Evolutionary conservation across 257 asterid species (phyloP).

Genomic region (Jacaranda copaia): DNA sequence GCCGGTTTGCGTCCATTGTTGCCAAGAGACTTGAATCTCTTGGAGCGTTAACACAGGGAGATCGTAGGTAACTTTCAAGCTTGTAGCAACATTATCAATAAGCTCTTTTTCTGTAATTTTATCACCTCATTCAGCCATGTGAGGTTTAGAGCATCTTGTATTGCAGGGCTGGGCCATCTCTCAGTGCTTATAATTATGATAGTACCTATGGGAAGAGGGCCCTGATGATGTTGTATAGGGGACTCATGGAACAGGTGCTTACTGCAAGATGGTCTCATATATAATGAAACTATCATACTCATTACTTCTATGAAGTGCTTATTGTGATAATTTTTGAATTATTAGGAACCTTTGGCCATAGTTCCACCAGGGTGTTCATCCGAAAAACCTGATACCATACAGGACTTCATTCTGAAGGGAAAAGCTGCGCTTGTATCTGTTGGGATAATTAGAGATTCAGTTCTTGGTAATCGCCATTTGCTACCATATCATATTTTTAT

Average conservation of each 20-base stretch:
- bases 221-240: slow-evolving; percentile 74
- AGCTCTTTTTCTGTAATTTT: slow-evolving; percentile 23
- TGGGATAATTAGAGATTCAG: slow-evolving; percentile 85
- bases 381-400: slow-evolving; percentile 70
- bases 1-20: slow-evolving; percentile 97
- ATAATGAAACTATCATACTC: slow-evolving; percentile 3
- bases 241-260: slow-evolving; percentile 85
- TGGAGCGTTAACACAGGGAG: slow-evolving; percentile 99
- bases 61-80: slow-evolving; percentile 72
- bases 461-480: slow-evolving; percentile 59
- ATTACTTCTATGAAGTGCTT: slow-evolving; percentile 14
- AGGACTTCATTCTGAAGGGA: slow-evolving; percentile 77
- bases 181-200: slow-evolving; percentile 95
- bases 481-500: slow-evolving; percentile 27
- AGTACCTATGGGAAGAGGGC: slow-evolving; percentile 93
- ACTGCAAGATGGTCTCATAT: slow-evolving; percentile 30
- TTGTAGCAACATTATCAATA: slow-evolving; percentile 11
- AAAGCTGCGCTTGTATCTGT: slow-evolving; percentile 93
- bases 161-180: slow-evolving; percentile 98
- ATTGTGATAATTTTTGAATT: slow-evolving; percentile 28
- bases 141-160: slow-evolving; percentile 30
- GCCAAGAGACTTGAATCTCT: slow-evolving; percentile 98
- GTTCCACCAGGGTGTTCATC: slow-evolving; percentile 88
- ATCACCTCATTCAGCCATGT: slow-evolving; percentile 23
- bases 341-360: slow-evolving; percentile 76